Percentiles rank a stretch among this genome's conserved stretches.
phyloP scores from a whole-genome alignment of 441 rosid species.

The Daphne laureola region DNA sequence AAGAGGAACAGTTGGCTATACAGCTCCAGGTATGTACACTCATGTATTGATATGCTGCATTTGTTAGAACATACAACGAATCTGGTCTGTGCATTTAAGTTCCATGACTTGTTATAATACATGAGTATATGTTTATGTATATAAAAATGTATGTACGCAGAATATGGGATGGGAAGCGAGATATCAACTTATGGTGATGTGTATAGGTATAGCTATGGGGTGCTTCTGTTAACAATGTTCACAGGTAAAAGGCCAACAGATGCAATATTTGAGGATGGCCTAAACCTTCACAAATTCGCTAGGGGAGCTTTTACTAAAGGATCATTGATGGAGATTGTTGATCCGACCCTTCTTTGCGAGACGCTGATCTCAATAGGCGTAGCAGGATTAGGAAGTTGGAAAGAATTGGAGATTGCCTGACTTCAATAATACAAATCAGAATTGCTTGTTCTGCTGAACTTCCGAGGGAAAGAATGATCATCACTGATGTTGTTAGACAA shows the following conservation, averaged over 20 bases:
- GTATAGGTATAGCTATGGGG: slow-evolving; percentile 24
- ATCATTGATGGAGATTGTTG: neutral
- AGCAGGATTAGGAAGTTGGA: neutral
- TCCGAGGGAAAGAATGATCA: slow-evolving; percentile 12
- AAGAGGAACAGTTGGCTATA: slow-evolving; percentile 26
- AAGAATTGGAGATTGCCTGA: slow-evolving; percentile 7
- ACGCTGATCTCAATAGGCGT: neutral
- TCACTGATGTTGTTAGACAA: slow-evolving; percentile 11
- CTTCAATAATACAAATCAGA: slow-evolving; percentile 14
- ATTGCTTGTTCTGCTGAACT: slow-evolving; percentile 19
- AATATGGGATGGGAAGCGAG: slow-evolving; percentile 20
- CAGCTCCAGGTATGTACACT: slow-evolving; percentile 19
- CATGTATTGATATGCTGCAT: neutral
- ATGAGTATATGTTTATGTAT: neutral
- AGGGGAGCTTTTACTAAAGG: neutral
- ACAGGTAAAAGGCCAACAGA: slow-evolving; percentile 21
- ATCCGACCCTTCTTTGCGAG: slow-evolving; percentile 8
- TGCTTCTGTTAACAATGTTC: slow-evolving; percentile 21
- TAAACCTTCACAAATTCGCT: slow-evolving; percentile 16
- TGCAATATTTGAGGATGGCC: slow-evolving; percentile 22
- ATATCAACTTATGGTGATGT: slow-evolving; percentile 23
- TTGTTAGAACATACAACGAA: neutral
- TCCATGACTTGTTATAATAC: no score
- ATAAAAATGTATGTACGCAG: neutral
- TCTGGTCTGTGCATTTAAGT: no score